Evolutionary conservation across 345 rosid genomes (phyloP).

Genomic region (Populus euphratica): DNA sequence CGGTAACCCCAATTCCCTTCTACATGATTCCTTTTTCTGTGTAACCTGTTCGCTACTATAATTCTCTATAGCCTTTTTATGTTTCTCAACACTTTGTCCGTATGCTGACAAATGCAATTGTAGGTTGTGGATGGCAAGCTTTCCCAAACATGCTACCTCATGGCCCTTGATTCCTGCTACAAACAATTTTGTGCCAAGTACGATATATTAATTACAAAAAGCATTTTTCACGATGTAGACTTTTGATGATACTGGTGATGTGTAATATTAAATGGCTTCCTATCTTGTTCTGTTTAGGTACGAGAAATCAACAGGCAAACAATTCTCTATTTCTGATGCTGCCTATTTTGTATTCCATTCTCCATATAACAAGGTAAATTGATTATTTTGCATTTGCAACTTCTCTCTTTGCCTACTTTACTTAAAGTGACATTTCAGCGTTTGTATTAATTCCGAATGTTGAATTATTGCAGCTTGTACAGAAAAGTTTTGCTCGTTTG

Average conservation of each 20-base stretch:
- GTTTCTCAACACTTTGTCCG: background rate
- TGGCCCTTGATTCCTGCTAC: conserved; percentile 96
- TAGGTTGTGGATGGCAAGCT: conserved; percentile 99
- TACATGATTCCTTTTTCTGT: background rate
- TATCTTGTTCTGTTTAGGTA: conserved; percentile 46
- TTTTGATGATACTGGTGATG: background rate
- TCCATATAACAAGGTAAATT: conserved; percentile 90
- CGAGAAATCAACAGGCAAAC: conserved; percentile 78
- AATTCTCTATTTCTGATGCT: conserved; percentile 72
- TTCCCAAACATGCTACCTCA: conserved; percentile 96
- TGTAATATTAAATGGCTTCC: conserved; percentile 4
- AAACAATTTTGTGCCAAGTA: conserved; percentile 79
- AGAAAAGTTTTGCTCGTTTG: conserved; percentile 96
- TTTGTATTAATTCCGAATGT: conserved; percentile 10
- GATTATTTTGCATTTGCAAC: background rate
- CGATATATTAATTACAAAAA: conserved; percentile 14
- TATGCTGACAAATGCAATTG: conserved; percentile 16
- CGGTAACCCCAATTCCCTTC: conserved; percentile 44
- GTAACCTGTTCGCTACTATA: background rate
- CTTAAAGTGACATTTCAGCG: background rate
- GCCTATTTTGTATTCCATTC: conserved; percentile 90
- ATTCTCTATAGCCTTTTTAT: background rate
- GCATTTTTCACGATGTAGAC: conserved; percentile 1
- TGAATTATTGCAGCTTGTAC: conserved; percentile 78
- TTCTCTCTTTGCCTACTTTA: background rate